Evolutionary conservation across 2,329 filamentous ascomycete genomes (phyloP).

Genomic region (Tolypocladium sp.): DNA sequence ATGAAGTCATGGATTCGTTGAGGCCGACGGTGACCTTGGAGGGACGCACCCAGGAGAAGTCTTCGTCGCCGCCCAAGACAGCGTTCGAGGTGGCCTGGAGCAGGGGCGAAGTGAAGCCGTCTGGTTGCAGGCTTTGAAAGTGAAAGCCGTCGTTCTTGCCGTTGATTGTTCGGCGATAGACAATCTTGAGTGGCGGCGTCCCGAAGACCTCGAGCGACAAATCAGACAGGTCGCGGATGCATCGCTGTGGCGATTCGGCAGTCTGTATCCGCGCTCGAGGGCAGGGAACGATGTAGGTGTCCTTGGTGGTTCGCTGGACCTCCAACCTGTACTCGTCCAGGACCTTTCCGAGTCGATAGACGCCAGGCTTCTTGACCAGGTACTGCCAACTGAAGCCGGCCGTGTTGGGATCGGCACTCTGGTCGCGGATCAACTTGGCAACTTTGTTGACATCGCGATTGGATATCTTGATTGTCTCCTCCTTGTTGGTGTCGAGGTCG

Average conservation of each 20-base stretch:
- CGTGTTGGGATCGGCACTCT: constrained; percentile 52
- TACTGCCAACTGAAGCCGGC: constrained; percentile 62
- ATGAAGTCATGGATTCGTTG: constrained; percentile 76
- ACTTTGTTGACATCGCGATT: constrained; percentile 67
- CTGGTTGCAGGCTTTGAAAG: constrained; percentile 88
- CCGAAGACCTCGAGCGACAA: constrained; percentile 76
- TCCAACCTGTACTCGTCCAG: constrained; percentile 91
- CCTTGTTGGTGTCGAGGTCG: constrained; percentile 70
- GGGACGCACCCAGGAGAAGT: constrained; percentile 72
- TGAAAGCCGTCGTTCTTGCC: constrained; percentile 75
- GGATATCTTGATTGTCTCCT: constrained; percentile 71
- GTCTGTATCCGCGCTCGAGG: constrained; percentile 68
- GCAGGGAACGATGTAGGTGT: constrained; percentile 79
- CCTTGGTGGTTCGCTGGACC: constrained; percentile 65
- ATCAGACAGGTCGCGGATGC: constrained; percentile 80
- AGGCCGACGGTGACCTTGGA: constrained; percentile 71
- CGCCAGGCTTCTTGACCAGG: constrained; percentile 72
- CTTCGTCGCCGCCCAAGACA: constrained; percentile 52
- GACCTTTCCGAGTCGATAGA: constrained; percentile 78
- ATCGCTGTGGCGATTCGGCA: constrained; percentile 56
- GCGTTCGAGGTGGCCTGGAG: constrained; percentile 52
- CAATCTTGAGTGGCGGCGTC: constrained; percentile 83
- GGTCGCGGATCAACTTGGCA: constrained; percentile 56
- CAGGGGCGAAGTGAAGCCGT: constrained; percentile 72
- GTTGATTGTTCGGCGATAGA: constrained; percentile 84